Evolutionary conservation across 2,329 filamentous ascomycete species (phyloP), one percentile per base, ranked within the genome.

Genomic region (Fusarium paranaense): DNA sequence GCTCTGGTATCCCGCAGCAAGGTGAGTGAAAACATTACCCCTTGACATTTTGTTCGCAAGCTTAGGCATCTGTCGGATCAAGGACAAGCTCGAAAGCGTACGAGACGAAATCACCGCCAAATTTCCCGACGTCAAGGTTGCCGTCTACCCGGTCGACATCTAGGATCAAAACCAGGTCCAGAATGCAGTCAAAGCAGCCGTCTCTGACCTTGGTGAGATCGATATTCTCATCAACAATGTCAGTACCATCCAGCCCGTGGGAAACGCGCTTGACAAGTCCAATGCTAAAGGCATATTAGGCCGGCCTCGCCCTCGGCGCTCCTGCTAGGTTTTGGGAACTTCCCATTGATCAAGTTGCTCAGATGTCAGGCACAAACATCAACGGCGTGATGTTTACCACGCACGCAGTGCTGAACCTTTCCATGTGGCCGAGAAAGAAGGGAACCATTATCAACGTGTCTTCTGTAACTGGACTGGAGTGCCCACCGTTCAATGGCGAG

Each of bases 331-430:
- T 73, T 25, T 52, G 42, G 47, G 63, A 73, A 9, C 69, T 73
- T 0, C 25, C 57, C 1, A 27, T 74, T 2, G 32, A 67, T 1
- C 25, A 71, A 7, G 47, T 74, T 10, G 5, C 54, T 0, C 42
- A 50, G 13, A 71, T 73, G 70, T 60, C 47, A 16, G 56, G 54
- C 18, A 74, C 72, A 2, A 74, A 84, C 58, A 85, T 85, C 7
- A 86, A 86, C 20, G 72, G 64, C 5, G 61, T 68, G 8, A 74
- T 74, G 62, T 74, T 65, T 22, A 63, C 62, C 7, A 74, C 64
- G 5, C 58, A 86, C 85, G 77, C 83, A 83, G 84, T 80, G 0
- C 30, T 74, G 0, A 72, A 64, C 20, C 56, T 45, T 1, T 62
- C 62, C 1, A 74, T 74, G 67, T 42, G 65, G 38, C 11, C 52